Percentiles rank a stretch among this genome's conserved stretches.
Conservation (phyloP, 208 protist genomes). For the Crithidia bombi region DNA sequence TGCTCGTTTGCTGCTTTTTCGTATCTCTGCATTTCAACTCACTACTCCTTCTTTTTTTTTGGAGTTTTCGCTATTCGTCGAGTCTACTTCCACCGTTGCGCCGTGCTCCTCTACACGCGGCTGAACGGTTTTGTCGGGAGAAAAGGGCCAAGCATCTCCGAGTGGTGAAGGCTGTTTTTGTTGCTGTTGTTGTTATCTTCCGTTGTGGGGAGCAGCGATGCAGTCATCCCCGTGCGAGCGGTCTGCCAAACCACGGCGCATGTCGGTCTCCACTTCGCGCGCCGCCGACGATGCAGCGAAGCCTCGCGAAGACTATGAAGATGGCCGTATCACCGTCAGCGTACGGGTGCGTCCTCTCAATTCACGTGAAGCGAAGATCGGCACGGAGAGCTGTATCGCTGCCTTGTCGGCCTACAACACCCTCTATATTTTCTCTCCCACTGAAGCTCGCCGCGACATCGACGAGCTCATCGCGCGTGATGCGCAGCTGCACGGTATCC, state of each 20-base stretch:
- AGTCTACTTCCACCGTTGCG: too few species aligned
- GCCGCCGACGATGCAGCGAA: neutral
- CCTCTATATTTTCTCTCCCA: slow-evolving; percentile 43
- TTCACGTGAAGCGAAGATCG: slow-evolving; percentile 43
- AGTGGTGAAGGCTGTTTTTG: neutral
- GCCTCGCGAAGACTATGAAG: slow-evolving; percentile 43
- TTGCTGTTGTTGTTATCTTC: neutral
- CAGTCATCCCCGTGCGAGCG: neutral
- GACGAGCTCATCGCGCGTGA: slow-evolving; percentile 11
- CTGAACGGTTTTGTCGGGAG: too few species aligned
- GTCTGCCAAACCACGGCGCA: neutral
- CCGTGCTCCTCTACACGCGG: too few species aligned
- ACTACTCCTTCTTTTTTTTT: neutral
- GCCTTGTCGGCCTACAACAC: slow-evolving; percentile 53
- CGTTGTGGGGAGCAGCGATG: too few species aligned
- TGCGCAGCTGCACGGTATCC: slow-evolving; percentile 13
- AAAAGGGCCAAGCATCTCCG: too few species aligned
- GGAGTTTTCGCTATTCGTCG: too few species aligned
- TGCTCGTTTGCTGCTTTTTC: neutral
- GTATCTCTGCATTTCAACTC: neutral
- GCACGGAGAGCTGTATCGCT: slow-evolving; percentile 33
- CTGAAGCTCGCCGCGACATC: slow-evolving; percentile 15
- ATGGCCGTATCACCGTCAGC: slow-evolving; percentile 77
- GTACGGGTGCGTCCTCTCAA: slow-evolving; percentile 78
- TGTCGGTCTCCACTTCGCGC: neutral